Conservation (phyloP, 2,329 filamentous ascomycete species). For the Aspergillus ibericus region DNA sequence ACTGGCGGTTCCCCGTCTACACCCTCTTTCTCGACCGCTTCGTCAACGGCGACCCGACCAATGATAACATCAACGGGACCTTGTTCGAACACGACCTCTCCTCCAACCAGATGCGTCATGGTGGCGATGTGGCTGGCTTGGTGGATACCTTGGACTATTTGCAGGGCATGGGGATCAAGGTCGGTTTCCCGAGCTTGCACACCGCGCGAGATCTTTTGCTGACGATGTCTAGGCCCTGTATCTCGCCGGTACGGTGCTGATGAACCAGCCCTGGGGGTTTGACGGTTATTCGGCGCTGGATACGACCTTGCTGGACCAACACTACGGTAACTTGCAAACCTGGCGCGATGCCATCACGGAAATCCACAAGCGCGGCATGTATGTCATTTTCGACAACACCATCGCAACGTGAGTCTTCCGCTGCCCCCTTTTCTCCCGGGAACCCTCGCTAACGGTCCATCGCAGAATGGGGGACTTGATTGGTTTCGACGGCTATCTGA, state of each 20-base stretch:
- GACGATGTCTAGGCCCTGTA: slow-evolving; percentile 52
- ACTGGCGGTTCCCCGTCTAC: slow-evolving; percentile 66
- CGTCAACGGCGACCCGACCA: slow-evolving; percentile 63
- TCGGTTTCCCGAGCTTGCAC: slow-evolving; percentile 19
- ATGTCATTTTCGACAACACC: slow-evolving; percentile 65
- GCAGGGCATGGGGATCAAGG: slow-evolving; percentile 63
- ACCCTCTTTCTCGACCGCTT: slow-evolving; percentile 63
- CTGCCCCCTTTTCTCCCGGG: background rate
- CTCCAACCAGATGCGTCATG: slow-evolving; percentile 62
- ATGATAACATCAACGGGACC: slow-evolving; percentile 63
- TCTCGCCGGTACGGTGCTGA: slow-evolving; percentile 60
- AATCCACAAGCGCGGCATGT: slow-evolving; percentile 62
- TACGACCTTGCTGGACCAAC: slow-evolving; percentile 61
- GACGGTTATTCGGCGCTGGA: slow-evolving; percentile 62
- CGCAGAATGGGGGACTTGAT: slow-evolving; percentile 57
- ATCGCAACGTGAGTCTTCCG: slow-evolving; percentile 54
- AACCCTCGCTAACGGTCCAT: background rate
- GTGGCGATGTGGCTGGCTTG: slow-evolving; percentile 59
- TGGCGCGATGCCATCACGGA: slow-evolving; percentile 59
- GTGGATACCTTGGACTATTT: slow-evolving; percentile 64
- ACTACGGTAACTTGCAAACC: slow-evolving; percentile 59
- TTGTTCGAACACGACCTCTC: slow-evolving; percentile 60
- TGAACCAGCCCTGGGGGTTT: slow-evolving; percentile 63
- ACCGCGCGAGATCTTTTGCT: background rate
- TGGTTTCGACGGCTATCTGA: slow-evolving; percentile 40